Conservation (phyloP, 108 stramenopile species). For the Fragilariopsis cylindrus region DNA sequence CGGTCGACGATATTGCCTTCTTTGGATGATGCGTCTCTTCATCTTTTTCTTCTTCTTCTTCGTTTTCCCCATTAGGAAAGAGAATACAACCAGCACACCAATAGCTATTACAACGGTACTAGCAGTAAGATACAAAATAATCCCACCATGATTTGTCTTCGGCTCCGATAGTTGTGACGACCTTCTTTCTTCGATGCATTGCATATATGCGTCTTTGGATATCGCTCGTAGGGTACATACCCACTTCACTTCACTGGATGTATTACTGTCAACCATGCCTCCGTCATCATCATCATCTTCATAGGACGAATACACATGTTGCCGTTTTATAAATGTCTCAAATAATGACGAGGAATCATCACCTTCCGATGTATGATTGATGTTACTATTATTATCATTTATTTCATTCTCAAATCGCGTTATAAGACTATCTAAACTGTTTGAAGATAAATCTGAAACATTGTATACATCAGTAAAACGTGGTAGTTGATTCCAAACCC, state of each 20-base stretch:
- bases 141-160: not conserved
- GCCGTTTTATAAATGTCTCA: constrained; percentile 12
- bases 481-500: not conserved
- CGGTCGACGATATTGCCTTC: too few species aligned
- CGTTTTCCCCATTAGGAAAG: too few species aligned
- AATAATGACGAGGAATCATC: not conserved
- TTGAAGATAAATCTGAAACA: not conserved
- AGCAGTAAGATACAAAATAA: not conserved
- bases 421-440: not conserved
- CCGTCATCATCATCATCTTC: not conserved
- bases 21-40: too few species aligned
- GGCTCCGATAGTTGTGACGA: not conserved
- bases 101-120: not conserved
- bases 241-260: not conserved
- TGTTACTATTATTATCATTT: not conserved
- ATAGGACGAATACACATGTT: constrained; percentile 1
- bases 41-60: too few species aligned
- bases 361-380: not conserved
- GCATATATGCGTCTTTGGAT: not conserved
- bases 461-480: constrained; percentile 5
- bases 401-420: not conserved
- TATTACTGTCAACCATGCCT: too few species aligned
- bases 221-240: constrained; percentile 1
- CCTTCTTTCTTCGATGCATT: not conserved
- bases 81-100: too few species aligned